Percentiles rank a stretch among this genome's conserved stretches.
Conservation (phyloP, 768 basidiomycete species). For the Sutorius australiensis region DNA sequence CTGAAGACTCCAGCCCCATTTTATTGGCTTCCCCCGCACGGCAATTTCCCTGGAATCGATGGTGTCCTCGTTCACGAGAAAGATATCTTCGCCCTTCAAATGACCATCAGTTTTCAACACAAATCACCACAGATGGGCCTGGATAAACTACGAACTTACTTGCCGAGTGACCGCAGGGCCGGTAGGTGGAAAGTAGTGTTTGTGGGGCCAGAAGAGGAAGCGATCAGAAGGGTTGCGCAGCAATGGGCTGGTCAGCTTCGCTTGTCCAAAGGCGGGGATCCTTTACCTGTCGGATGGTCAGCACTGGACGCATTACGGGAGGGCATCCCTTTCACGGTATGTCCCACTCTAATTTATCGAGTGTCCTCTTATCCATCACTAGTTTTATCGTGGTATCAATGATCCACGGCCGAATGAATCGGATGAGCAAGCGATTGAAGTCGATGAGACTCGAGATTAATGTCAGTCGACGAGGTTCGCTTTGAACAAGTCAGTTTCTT, state of each 20-base stretch:
- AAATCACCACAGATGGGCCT: background rate
- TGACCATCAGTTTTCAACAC: background rate
- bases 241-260: background rate
- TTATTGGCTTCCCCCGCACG: background rate
- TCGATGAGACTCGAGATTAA: too few relatives aligned
- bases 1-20: background rate
- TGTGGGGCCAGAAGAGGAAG: background rate
- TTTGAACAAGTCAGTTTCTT: too few relatives aligned
- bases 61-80: background rate
- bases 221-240: background rate
- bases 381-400: too few relatives aligned
- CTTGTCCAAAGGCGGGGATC: background rate
- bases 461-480: too few relatives aligned
- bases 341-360: too few relatives aligned
- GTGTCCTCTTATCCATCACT: too few relatives aligned
- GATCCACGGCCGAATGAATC: too few relatives aligned
- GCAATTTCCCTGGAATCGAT: background rate
- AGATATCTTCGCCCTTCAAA: background rate
- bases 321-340: too few relatives aligned
- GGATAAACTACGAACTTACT: background rate
- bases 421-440: too few relatives aligned
- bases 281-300: too few relatives aligned
- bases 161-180: background rate
- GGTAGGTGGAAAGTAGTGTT: background rate
- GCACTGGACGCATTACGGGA: too few relatives aligned